Percentiles rank a stretch among this genome's conserved stretches.
phyloP scores from a whole-genome alignment of 2,329 filamentous ascomycete species.

The Trichoderma atrobrunneum region DNA sequence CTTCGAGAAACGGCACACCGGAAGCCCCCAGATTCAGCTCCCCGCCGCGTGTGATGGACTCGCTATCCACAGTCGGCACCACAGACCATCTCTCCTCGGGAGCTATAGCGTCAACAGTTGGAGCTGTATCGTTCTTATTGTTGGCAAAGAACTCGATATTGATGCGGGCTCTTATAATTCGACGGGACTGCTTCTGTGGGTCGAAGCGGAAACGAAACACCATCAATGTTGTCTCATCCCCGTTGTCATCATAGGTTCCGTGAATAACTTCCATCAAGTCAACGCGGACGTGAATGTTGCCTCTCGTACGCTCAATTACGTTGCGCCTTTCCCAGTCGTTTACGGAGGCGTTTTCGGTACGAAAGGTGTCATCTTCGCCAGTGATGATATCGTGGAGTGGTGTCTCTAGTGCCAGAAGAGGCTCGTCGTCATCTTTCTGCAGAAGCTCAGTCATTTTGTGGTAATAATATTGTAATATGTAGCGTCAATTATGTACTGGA shows the following conservation, averaged over 20 bases:
- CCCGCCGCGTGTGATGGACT: not conserved
- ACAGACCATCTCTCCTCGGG: slow-evolving; percentile 1
- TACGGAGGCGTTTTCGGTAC: not conserved
- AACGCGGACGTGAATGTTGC: not conserved
- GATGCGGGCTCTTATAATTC: not conserved
- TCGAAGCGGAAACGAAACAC: slow-evolving; percentile 3
- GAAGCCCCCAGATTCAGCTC: not conserved
- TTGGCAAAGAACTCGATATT: not conserved
- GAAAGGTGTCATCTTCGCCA: not conserved
- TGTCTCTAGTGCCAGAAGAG: not conserved
- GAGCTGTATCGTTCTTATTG: not conserved
- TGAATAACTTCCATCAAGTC: not conserved
- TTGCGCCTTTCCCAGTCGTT: not conserved
- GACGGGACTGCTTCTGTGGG: not conserved
- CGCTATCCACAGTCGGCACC: not conserved
- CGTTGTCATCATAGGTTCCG: not conserved
- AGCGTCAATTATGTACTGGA: not conserved
- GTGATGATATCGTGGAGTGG: not conserved
- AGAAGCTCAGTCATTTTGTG: not conserved
- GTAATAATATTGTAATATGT: not conserved
- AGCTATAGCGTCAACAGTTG: not conserved
- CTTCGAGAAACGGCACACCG: not conserved
- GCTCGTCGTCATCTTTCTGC: not conserved
- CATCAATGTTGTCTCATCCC: not conserved
- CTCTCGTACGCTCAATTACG: slow-evolving; percentile 1